A percentile compares a stretch with the other conserved stretches of the same genome.
Conservation (phyloP, 306 rosid species). For the Corylus heterophylla region DNA sequence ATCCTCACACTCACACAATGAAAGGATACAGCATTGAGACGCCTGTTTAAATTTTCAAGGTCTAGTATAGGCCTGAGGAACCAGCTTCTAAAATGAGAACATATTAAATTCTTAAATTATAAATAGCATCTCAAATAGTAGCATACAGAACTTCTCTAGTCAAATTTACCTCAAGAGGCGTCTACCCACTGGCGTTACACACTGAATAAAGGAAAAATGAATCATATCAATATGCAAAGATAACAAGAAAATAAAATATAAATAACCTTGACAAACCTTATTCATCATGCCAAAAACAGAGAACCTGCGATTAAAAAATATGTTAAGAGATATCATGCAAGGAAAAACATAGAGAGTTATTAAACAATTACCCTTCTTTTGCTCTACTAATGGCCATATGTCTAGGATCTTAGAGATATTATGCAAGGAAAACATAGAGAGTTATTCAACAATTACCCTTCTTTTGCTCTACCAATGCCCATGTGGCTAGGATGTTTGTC, state of each 20-base stretch:
- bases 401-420: constrained; percentile 69
- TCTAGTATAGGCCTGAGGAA: constrained; percentile 94
- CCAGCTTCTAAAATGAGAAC: constrained; percentile 64
- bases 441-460: constrained; percentile 65
- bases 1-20: constrained; percentile 20
- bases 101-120: background rate
- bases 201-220: constrained; percentile 49
- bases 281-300: constrained; percentile 97
- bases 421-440: constrained; percentile 18
- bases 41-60: constrained; percentile 75
- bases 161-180: constrained; percentile 79
- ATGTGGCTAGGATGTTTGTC: constrained; percentile 99
- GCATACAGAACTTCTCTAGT: constrained; percentile 8
- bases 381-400: constrained; percentile 99
- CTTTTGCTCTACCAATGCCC: constrained; percentile 99
- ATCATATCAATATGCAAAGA: constrained; percentile 29
- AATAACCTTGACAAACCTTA: constrained; percentile 62
- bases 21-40: constrained; percentile 87
- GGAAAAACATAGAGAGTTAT: constrained; percentile 18
- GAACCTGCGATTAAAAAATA: constrained; percentile 61
- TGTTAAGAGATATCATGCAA: constrained; percentile 17
- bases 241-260: constrained; percentile 24
- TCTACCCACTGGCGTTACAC: constrained; percentile 87
- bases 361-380: constrained; percentile 81
- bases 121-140: constrained; percentile 4